Evolutionary conservation across 2,329 filamentous ascomycete species (phyloP).

Genomic region (Sporothrix schenckii): DNA sequence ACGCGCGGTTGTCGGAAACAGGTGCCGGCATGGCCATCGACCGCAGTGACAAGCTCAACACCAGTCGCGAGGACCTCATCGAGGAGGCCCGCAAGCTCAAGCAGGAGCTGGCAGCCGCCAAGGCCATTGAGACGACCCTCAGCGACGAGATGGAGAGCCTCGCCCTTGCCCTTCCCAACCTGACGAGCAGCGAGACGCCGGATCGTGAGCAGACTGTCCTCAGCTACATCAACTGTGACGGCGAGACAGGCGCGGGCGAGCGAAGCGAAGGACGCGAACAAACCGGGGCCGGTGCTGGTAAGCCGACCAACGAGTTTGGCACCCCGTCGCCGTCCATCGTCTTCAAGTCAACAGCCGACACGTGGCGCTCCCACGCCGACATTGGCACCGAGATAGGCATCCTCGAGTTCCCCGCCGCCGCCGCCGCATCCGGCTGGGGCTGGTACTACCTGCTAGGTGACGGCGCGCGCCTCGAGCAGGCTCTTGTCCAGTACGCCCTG

Average conservation of each 20-base stretch:
- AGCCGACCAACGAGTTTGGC: conserved; percentile 19
- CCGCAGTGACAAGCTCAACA: not conserved
- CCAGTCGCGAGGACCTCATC: conserved; percentile 52
- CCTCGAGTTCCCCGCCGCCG: conserved; percentile 84
- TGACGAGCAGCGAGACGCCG: conserved; percentile 77
- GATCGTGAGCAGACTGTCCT: conserved; percentile 68
- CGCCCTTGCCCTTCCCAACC: conserved; percentile 80
- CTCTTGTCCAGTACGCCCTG: conserved; percentile 84
- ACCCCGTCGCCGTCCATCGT: conserved; percentile 32
- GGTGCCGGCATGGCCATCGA: not conserved
- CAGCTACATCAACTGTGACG: conserved; percentile 77
- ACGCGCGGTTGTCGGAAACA: not conserved
- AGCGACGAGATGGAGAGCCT: conserved; percentile 70
- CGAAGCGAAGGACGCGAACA: conserved; percentile 14
- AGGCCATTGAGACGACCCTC: conserved; percentile 63
- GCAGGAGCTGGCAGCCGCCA: conserved; percentile 60
- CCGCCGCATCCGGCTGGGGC: conserved; percentile 87
- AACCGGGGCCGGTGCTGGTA: conserved; percentile 27
- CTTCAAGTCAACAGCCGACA: conserved; percentile 45
- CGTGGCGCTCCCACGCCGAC: conserved; percentile 77
- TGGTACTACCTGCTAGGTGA: conserved; percentile 98
- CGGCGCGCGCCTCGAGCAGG: conserved; percentile 91
- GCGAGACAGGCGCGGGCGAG: conserved; percentile 41
- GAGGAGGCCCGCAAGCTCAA: conserved; percentile 68
- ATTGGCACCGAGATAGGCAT: conserved; percentile 85